Conservation (phyloP, 192 early-diverging fungal genomes). For the Umbelopsis vinacea region DNA sequence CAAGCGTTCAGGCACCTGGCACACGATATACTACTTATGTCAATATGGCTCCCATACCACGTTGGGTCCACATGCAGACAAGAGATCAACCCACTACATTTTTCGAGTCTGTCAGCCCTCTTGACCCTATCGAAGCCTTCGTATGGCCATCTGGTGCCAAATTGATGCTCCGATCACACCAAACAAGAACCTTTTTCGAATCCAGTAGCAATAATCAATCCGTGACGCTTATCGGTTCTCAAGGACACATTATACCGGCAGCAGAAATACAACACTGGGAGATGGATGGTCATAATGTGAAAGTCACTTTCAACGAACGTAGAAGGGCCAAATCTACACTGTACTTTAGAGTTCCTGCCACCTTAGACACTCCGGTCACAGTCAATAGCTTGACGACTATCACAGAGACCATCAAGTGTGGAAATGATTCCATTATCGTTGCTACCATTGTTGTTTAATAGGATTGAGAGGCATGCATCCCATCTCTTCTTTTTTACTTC, state of each 20-base stretch:
- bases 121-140: constrained; percentile 2
- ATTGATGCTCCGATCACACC: constrained; percentile 19
- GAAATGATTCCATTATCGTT: constrained; percentile 4
- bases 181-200: constrained; percentile 30
- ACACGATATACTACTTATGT: constrained; percentile 24
- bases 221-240: constrained; percentile 32
- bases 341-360: constrained; percentile 5
- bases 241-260: constrained; percentile 33
- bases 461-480: too few relatives aligned
- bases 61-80: constrained; percentile 3
- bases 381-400: not conserved
- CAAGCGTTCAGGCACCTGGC: not conserved
- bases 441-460: constrained; percentile 1
- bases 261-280: constrained; percentile 30
- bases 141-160: constrained; percentile 13
- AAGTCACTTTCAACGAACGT: constrained; percentile 8
- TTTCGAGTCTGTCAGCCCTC: constrained; percentile 35
- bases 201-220: not conserved
- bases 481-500: too few relatives aligned
- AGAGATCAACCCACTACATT: not conserved
- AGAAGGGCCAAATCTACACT: not conserved
- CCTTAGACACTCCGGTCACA: not conserved
- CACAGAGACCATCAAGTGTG: not conserved
- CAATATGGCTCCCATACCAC: constrained; percentile 30
- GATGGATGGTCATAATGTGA: not conserved